Conservation (phyloP, 768 basidiomycete genomes). For the Rhodotorula diobovata region DNA sequence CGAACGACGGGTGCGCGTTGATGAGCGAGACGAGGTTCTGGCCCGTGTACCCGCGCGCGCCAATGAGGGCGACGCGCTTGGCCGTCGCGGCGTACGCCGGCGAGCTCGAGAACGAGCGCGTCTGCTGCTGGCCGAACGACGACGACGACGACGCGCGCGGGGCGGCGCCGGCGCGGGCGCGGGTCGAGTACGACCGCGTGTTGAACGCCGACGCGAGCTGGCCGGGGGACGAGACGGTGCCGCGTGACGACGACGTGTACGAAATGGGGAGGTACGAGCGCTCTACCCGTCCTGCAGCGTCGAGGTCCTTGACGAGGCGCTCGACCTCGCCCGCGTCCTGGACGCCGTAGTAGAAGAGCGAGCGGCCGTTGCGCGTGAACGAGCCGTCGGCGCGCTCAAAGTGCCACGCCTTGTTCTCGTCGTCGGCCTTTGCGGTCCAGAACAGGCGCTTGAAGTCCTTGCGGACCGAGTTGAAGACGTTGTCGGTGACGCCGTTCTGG, state of each 20-base stretch:
- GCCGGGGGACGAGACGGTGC: conserved; percentile 25
- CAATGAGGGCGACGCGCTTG: conserved; percentile 88
- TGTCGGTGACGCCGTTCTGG: conserved; percentile 91
- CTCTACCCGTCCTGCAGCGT: conserved; percentile 71
- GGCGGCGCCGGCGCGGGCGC: conserved; percentile 39
- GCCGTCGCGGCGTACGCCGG: conserved; percentile 50
- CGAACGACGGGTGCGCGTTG: conserved; percentile 77
- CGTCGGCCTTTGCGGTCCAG: conserved; percentile 95
- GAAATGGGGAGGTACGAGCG: conserved; percentile 80
- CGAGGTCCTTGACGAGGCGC: conserved; percentile 62
- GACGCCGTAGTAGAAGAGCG: conserved; percentile 96
- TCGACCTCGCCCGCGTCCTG: conserved; percentile 89
- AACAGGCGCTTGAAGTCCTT: conserved; percentile 90
- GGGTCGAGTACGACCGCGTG: conserved; percentile 48
- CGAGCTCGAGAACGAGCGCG: conserved; percentile 42
- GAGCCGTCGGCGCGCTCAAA: conserved; percentile 97
- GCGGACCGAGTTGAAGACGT: conserved; percentile 92
- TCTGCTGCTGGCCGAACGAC: conserved; percentile 50
- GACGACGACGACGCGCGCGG: conserved; percentile 56
- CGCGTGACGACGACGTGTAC: conserved; percentile 35
- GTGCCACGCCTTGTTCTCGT: conserved; percentile 97
- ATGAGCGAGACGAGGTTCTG: conserved; percentile 84
- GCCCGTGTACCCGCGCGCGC: conserved; percentile 92
- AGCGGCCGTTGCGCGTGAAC: conserved; percentile 89
- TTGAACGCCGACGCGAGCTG: conserved; percentile 44